Evolutionary conservation across 1,284 basidiomycete genomes (phyloP).

Genomic region (Rhizoctonia solani): DNA sequence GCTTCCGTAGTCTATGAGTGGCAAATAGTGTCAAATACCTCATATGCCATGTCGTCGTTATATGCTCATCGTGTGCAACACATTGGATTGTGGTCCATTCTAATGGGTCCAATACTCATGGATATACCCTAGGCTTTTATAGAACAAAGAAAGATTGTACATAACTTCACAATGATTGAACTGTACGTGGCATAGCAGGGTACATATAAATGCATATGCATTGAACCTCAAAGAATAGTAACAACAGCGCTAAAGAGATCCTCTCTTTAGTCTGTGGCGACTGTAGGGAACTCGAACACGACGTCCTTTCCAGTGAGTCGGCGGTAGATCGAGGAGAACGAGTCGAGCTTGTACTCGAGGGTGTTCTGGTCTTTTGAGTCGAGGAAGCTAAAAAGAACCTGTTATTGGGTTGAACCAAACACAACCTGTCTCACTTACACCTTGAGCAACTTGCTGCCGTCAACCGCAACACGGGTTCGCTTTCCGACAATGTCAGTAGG

Average conservation of each 20-base stretch:
- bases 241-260: conserved; percentile 3
- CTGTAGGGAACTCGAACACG: conserved; percentile 81
- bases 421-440: conserved; percentile 63
- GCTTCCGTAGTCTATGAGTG: neutral
- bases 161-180: conserved; percentile 24
- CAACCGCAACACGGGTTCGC: conserved; percentile 88
- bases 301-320: conserved; percentile 94
- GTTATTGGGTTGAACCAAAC: neutral
- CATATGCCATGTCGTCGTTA: neutral
- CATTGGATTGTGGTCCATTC: too few species aligned
- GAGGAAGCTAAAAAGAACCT: conserved; percentile 68
- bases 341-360: conserved; percentile 99
- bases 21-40: conserved; percentile 4
- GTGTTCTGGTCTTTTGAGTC: conserved; percentile 98
- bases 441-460: conserved; percentile 91
- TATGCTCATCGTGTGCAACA: neutral
- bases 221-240: conserved; percentile 32
- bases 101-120: neutral
- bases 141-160: neutral
- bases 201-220: conserved; percentile 32
- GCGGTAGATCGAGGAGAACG: conserved; percentile 93
- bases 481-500: conserved; percentile 99
- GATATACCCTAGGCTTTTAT: neutral
- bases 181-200: conserved; percentile 7
- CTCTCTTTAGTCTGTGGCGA: conserved; percentile 34